Evolutionary conservation across 2,329 filamentous ascomycete genomes (phyloP).

Genomic region (Penicillium sp.): DNA sequence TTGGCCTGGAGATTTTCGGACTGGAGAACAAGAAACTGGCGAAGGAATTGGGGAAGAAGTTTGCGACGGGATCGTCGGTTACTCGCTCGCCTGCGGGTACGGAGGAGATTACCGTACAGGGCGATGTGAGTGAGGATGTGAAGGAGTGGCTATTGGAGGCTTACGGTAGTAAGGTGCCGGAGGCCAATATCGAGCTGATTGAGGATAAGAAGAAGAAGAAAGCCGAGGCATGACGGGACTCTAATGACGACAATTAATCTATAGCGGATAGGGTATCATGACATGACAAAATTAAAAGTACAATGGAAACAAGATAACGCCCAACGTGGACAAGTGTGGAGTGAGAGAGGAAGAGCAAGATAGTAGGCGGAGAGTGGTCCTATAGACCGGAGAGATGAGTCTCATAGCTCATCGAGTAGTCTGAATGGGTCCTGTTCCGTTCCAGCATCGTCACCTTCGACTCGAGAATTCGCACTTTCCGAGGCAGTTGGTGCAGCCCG

Average conservation of each 20-base stretch:
- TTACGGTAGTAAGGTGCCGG: conserved; percentile 79
- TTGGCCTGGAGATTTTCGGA: conserved; percentile 85
- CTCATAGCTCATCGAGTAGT: conserved; percentile 36
- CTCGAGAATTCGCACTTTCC: background rate
- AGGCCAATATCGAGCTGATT: conserved; percentile 91
- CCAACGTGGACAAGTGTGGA: background rate
- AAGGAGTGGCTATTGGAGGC: conserved; percentile 87
- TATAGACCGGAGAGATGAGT: background rate
- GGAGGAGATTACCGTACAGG: conserved; percentile 97
- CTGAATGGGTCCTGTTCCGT: conserved; percentile 29
- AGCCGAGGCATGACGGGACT: background rate
- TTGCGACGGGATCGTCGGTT: conserved; percentile 89
- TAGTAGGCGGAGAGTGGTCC: background rate
- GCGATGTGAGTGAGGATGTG: conserved; percentile 93
- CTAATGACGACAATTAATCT: conserved; percentile 21
- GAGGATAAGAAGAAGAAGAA: conserved; percentile 96
- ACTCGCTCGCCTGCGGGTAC: conserved; percentile 83
- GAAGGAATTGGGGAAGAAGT: conserved; percentile 98
- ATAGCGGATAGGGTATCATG: conserved; percentile 29
- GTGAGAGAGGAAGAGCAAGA: background rate
- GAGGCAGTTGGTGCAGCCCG: conserved; percentile 9
- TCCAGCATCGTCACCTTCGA: conserved; percentile 8
- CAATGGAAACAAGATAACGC: conserved; percentile 12
- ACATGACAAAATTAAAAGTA: conserved; percentile 20
- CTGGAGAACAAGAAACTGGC: conserved; percentile 93